Conservation (phyloP, 2,329 filamentous ascomycete species). For the Colletotrichum lentis region DNA sequence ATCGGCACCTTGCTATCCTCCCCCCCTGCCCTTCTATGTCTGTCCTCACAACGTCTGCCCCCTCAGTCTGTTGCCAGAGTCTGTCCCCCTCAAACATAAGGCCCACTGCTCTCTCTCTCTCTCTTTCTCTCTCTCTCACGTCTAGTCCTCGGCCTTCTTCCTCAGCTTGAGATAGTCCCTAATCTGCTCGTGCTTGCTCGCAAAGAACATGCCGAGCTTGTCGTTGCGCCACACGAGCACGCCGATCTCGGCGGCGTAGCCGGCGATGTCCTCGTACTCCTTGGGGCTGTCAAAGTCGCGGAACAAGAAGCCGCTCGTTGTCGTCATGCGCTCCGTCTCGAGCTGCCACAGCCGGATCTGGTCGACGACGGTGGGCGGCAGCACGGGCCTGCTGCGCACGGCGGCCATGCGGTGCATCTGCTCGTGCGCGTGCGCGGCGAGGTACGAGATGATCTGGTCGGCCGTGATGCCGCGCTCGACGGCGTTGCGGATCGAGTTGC, state of each 20-base stretch:
- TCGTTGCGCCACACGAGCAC: slow-evolving; percentile 90
- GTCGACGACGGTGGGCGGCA: slow-evolving; percentile 95
- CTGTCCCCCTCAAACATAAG: slow-evolving; percentile 12
- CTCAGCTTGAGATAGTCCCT: slow-evolving; percentile 77
- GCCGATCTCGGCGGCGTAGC: slow-evolving; percentile 89
- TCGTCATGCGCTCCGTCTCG: slow-evolving; percentile 92
- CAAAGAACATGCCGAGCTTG: slow-evolving; percentile 84
- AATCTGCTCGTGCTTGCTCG: slow-evolving; percentile 89
- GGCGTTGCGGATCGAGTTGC: slow-evolving; percentile 85
- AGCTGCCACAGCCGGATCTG: slow-evolving; percentile 98
- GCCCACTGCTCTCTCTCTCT: not conserved
- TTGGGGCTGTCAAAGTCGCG: slow-evolving; percentile 79
- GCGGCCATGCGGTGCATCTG: slow-evolving; percentile 80
- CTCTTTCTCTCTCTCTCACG: too few species aligned
- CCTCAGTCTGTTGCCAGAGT: not conserved
- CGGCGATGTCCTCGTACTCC: slow-evolving; percentile 75
- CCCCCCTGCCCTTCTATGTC: not conserved
- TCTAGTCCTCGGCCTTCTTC: slow-evolving; percentile 56
- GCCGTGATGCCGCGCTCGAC: slow-evolving; percentile 91
- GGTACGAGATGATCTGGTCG: slow-evolving; percentile 93
- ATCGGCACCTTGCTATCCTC: not conserved
- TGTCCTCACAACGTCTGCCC: not conserved
- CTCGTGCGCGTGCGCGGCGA: slow-evolving; percentile 91
- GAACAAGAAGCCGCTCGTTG: slow-evolving; percentile 85
- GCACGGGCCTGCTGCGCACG: slow-evolving; percentile 69